A percentile compares a stretch with the other conserved stretches of the same genome.
phyloP scores from a whole-genome alignment of 768 basidiomycete species.

The Tricholoma sp. region DNA sequence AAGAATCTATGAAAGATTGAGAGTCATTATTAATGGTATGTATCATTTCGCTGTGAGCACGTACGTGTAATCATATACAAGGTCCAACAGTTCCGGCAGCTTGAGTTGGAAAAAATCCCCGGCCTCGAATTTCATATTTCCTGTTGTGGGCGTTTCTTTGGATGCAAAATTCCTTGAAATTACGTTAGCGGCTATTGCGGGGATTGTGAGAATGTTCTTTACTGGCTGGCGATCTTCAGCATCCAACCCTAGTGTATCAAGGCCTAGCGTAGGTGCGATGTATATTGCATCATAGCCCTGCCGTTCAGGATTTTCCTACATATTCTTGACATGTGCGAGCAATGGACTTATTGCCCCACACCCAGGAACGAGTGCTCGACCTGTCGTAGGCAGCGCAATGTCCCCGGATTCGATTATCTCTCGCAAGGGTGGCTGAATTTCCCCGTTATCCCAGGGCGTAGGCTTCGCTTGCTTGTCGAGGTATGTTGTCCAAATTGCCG shows the following conservation, averaged over 20 bases:
- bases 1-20: constrained; percentile 48
- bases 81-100: constrained; percentile 38
- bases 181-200: neutral
- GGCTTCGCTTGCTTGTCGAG: constrained; percentile 37
- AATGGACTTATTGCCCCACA: constrained; percentile 42
- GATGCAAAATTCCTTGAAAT: constrained; percentile 11
- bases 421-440: constrained; percentile 47
- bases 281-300: constrained; percentile 60
- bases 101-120: constrained; percentile 53
- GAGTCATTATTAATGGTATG: neutral
- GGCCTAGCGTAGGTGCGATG: constrained; percentile 44
- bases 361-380: constrained; percentile 33
- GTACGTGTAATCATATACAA: constrained; percentile 66
- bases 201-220: constrained; percentile 14
- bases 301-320: neutral
- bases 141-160: constrained; percentile 16
- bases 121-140: constrained; percentile 33
- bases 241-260: constrained; percentile 50
- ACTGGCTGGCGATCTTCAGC: constrained; percentile 46
- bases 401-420: constrained; percentile 43
- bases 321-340: neutral
- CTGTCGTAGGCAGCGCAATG: constrained; percentile 35
- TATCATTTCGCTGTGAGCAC: constrained; percentile 6
- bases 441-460: constrained; percentile 62
- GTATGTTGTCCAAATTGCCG: neutral